Conservation (phyloP, 116 monocot genomes). For the Cymodocea nodosa region DNA sequence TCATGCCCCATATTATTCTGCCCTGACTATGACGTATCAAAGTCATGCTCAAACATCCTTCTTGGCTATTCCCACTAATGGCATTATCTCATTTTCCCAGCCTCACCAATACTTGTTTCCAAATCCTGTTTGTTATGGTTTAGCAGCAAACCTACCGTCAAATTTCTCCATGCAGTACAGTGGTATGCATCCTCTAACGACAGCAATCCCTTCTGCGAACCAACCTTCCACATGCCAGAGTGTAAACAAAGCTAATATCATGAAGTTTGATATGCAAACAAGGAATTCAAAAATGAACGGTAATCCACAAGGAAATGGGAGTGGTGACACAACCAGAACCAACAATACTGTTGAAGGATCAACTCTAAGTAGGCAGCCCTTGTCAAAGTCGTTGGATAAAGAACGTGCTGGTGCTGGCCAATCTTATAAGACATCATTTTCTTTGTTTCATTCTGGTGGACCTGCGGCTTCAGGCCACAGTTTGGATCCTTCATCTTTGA, state of each 20-base stretch:
- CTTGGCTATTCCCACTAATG: constrained; percentile 26
- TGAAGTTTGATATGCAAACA: constrained; percentile 13
- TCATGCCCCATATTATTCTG: constrained; percentile 31
- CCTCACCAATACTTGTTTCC: constrained; percentile 37
- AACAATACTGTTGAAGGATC: constrained; percentile 10
- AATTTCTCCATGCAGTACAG: constrained; percentile 33
- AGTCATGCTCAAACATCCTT: constrained; percentile 24
- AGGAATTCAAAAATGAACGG: constrained; percentile 3
- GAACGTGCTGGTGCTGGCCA: constrained; percentile 15
- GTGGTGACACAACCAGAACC: constrained; percentile 2
- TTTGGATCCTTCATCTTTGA: constrained; percentile 10
- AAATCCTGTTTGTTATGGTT: constrained; percentile 37
- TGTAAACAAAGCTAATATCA: constrained; percentile 9
- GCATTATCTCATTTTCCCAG: constrained; percentile 38
- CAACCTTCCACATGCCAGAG: constrained; percentile 14
- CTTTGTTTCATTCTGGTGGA: constrained; percentile 83
- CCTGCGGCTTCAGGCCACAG: constrained; percentile 27
- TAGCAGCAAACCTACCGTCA: constrained; percentile 17
- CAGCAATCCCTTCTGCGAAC: constrained; percentile 9
- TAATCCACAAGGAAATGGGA: background rate
- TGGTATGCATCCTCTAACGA: constrained; percentile 18
- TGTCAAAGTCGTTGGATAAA: constrained; percentile 8
- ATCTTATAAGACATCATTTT: constrained; percentile 42
- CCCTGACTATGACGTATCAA: constrained; percentile 29
- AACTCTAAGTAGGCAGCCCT: constrained; percentile 8